Evolutionary conservation across 179 eudicot species (phyloP), one percentile per base, ranked within the genome.

Genomic region (Patellifolia procumbens): DNA sequence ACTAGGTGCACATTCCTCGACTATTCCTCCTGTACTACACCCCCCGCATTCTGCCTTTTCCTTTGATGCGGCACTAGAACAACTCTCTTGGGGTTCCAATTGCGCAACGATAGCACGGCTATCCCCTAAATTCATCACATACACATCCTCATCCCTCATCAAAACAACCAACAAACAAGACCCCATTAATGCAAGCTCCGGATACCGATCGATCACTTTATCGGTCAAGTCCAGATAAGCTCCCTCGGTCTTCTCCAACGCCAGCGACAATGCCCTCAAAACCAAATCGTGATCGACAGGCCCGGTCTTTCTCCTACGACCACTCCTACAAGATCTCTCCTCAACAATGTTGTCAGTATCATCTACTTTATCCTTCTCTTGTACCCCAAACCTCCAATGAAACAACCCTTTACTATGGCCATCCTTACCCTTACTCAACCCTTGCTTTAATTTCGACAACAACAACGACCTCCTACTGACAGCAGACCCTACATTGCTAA

Each of bases 71-170:
- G 62, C 37, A 79, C 65, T 37, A 62, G 77, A 79, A 81, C 84
- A 69, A 52, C 79, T 81, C 73, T 87, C 91, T 77, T 83, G 80
- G 2, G 81, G 68, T 78, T 86, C 87, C 66, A 51, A 74, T 56
- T 91, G 97, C 2, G 99, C 99, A 60, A 95, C 99, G 80, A 95
- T 93, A 53, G 99, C 99, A 77, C 99, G 91, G 53, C 99, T 95
- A 83, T 95, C 99, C 52, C 99, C 99, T 69, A 93, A 62, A 85
- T 95, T 95, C 97, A 95, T 95, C 86, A 95, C 97, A 86, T 95
- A 95, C 28, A 95, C 99, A 84, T 95, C 99, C 78, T 95, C 97
- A 59, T 93, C 97, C 63, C 95, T 87, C 97, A 95, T 93, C 76
- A 95, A 82, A 74, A 81, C 97, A 74, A 83, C 99, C 85, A 95